Percentiles rank a stretch among this genome's conserved stretches.
Conservation (phyloP, 2,329 filamentous ascomycete genomes). For the Penicillium sclerotiorum region DNA sequence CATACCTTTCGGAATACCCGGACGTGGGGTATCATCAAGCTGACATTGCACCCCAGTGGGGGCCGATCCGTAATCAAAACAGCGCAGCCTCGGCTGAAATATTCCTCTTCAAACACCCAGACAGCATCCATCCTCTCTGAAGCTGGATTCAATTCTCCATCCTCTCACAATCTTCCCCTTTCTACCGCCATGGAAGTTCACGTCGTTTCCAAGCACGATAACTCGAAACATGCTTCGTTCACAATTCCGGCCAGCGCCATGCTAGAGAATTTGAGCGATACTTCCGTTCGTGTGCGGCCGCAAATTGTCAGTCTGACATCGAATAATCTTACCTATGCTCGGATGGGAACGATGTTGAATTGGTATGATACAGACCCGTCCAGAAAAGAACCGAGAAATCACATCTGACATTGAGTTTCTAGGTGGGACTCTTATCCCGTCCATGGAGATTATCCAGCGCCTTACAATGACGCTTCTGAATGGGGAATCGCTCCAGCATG, state of each 20-base stretch:
- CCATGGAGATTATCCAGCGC: slow-evolving; percentile 31
- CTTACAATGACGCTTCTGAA: slow-evolving; percentile 37
- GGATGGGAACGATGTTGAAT: slow-evolving; percentile 6
- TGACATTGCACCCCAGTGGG: no score
- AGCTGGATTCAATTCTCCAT: background rate
- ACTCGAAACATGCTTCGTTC: slow-evolving; percentile 23
- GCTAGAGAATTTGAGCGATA: slow-evolving; percentile 1
- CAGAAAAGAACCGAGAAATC: background rate
- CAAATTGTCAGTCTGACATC: slow-evolving; percentile 21
- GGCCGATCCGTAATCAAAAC: no score
- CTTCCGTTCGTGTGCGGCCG: slow-evolving; percentile 17
- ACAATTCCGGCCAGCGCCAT: background rate
- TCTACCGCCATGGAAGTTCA: slow-evolving; percentile 26
- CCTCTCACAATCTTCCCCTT: background rate
- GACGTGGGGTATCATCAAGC: no score
- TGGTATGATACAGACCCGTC: slow-evolving; percentile 11
- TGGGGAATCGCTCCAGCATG: slow-evolving; percentile 55
- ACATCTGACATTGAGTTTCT: background rate
- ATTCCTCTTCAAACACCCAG: no score
- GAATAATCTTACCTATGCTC: slow-evolving; percentile 25
- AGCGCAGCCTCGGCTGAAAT: no score
- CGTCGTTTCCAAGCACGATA: slow-evolving; percentile 32
- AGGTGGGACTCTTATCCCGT: slow-evolving; percentile 52
- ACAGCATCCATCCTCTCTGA: background rate
- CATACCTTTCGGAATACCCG: no score